Percentiles rank a stretch among this genome's conserved stretches.
Conservation (phyloP, 2,329 filamentous ascomycete species). For the Neofusicoccum sp. region DNA sequence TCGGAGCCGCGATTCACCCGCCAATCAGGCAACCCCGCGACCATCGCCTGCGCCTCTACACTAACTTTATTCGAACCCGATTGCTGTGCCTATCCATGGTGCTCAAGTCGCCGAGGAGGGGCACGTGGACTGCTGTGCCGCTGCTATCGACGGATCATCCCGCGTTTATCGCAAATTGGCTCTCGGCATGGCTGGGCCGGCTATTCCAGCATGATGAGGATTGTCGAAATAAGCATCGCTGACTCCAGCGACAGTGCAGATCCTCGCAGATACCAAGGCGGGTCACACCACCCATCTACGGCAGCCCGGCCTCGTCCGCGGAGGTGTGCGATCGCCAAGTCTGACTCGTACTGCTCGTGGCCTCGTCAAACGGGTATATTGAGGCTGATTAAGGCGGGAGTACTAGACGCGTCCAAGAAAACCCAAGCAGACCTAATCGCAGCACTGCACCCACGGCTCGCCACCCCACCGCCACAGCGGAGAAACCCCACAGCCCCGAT, state of each 20-base stretch:
- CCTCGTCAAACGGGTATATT: background rate
- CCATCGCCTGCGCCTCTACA: background rate
- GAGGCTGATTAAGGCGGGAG: background rate
- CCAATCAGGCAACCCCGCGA: background rate
- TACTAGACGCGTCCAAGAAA: background rate
- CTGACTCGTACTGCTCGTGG: background rate
- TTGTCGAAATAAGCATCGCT: slow-evolving; percentile 5
- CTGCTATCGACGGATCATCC: background rate
- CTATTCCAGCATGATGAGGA: background rate
- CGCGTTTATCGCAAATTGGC: background rate
- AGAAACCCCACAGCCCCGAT: too few relatives aligned
- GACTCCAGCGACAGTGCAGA: background rate
- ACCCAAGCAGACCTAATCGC: background rate
- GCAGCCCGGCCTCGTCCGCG: background rate
- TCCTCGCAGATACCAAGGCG: background rate
- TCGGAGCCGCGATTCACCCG: background rate
- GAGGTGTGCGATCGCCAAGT: background rate
- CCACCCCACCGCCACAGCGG: background rate
- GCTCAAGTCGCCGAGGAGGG: background rate
- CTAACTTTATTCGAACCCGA: slow-evolving; percentile 2
- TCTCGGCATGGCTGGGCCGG: background rate
- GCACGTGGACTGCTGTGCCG: background rate
- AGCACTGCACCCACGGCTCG: background rate
- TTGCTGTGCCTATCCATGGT: background rate
- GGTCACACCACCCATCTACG: background rate